Evolutionary conservation across 306 rosid species (phyloP), one percentile per base, ranked within the genome.

Genomic region (Astragalus membranaceus): DNA sequence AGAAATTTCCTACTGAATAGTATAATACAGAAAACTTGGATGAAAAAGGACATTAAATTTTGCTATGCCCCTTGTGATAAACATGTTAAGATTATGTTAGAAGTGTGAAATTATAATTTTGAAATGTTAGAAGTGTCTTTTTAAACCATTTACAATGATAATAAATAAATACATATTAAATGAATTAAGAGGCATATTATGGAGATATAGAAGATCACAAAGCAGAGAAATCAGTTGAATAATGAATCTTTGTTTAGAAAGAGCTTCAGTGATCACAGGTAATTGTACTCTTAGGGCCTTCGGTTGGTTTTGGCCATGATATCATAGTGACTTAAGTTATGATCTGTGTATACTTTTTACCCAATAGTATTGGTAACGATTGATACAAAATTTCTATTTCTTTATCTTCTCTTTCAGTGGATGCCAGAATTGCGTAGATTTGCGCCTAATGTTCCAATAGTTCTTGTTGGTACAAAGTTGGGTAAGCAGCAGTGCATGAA

Each of bases 391-490:
- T 20, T 20, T 20, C 1, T 20, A 20, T 20, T 20, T 54, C 51
- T 71, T 77, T 54, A 20, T 69, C 29, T 48, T 58, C 53, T 56
- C 17, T 73, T 57, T 6, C 89, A 95, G 97, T 91, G 99, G 99
- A 91, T 95, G 99, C 99, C 99, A 0, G 99, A 95, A 52, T 87
- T 95, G 82, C 89, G 96, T 36, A 76, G 99, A 69, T 91, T 94
- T 79, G 99, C 99, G 0, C 99, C 99, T 10, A 87, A 82, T 72
- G 96, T 91, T 71, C 99, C 99, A 26, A 80, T 94, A 79, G 89
- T 94, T 83, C 97, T 94, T 81, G 97, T 94, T 84, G 99, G 99
- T 17, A 94, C 97, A 13, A 94, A 94, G 84, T 81, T 94, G 56
- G 99, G 99, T 91, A 79, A 61, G 88, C 33, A 50, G 12, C 23